Base-by-base conservation (phyloP, 805 yeast species). In the Lipomyces oligophaga region DNA sequence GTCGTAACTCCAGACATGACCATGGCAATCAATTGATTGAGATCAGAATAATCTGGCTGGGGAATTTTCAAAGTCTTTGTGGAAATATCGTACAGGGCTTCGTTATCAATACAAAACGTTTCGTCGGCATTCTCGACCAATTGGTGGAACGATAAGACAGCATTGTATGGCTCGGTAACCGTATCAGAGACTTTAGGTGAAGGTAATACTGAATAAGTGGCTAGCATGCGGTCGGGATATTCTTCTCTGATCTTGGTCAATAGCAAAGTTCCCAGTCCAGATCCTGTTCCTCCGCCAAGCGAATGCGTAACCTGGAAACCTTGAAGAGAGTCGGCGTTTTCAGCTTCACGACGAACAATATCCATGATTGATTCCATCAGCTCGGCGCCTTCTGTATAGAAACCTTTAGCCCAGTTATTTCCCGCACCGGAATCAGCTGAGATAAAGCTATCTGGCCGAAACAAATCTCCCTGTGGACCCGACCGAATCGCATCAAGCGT, bases 1-100 rank as follows among this genome's bases (percentile, higher is more conserved):
- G 96, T 88, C 44, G 96, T 88, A 47, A 88, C 89, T 71, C 96
- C 96, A 18, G 93, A 82, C 96, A 88, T 88, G 47, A 88, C 96
- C 36, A 87, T 78, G 13, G 95, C 83, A 28, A 88, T 93, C 65
- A 88, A 76, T 59, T 76, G 76, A 71, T 88, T 88, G 63, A 88
- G 76, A 63, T 88, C 90, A 45, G 71, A 74, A 68, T 85, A 85
- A 38, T 79, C 74, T 49, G 96, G 96, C 65, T 79, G 86, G 30
- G 76, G 76, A 61, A 87, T 73, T 70, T 85, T 85, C 67, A 88
- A 76, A 43, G 95, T 87, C 63, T 79, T 80, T 69, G 81, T 88
- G 69, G 95, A 86, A 61, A 88, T 88, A 65, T 84, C 83, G 72
- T 86, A 86, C 61, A 88, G 75, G 25, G 96, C 96, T 70, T 88